Evolutionary conservation across 768 basidiomycete species (phyloP).

Genomic region (Phylloporus sp.): DNA sequence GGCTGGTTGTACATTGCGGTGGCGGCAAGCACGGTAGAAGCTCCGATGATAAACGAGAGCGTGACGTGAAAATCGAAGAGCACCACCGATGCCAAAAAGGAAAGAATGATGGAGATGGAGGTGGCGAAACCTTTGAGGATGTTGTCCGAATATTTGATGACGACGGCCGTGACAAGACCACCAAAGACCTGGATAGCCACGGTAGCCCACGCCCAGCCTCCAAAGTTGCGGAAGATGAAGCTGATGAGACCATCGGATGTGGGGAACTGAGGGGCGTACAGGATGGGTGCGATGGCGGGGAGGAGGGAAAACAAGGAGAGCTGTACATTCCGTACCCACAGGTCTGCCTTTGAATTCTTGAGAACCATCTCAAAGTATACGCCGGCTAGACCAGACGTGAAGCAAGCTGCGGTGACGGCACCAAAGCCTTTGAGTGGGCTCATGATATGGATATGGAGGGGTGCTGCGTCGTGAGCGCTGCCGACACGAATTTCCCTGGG

Average conservation of each 20-base stretch:
- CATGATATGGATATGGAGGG: slow-evolving; percentile 66
- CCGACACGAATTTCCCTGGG: slow-evolving; percentile 45
- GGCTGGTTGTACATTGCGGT: slow-evolving; percentile 97
- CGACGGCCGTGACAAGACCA: slow-evolving; percentile 88
- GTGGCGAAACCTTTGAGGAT: slow-evolving; percentile 98
- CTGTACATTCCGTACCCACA: slow-evolving; percentile 90
- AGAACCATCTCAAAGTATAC: slow-evolving; percentile 95
- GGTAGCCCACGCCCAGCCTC: slow-evolving; percentile 92
- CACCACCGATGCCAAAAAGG: slow-evolving; percentile 88
- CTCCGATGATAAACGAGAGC: slow-evolving; percentile 78
- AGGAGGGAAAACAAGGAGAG: slow-evolving; percentile 85
- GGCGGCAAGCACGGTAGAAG: slow-evolving; percentile 76
- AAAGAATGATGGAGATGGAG: slow-evolving; percentile 86
- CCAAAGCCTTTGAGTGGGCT: slow-evolving; percentile 75
- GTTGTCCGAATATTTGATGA: slow-evolving; percentile 97
- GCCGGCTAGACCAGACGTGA: slow-evolving; percentile 86
- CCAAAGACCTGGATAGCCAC: slow-evolving; percentile 88
- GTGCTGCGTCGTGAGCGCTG: slow-evolving; percentile 62
- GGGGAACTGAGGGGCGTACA: slow-evolving; percentile 45
- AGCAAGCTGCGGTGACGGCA: slow-evolving; percentile 80
- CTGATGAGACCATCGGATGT: slow-evolving; percentile 46
- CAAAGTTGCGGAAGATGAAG: slow-evolving; percentile 80
- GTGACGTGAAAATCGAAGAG: slow-evolving; percentile 92
- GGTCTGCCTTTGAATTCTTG: slow-evolving; percentile 75
- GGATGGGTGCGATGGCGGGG: slow-evolving; percentile 79